Base-by-base conservation (phyloP, 2,329 filamentous ascomycete species). In the Penicillium sp. region DNA sequence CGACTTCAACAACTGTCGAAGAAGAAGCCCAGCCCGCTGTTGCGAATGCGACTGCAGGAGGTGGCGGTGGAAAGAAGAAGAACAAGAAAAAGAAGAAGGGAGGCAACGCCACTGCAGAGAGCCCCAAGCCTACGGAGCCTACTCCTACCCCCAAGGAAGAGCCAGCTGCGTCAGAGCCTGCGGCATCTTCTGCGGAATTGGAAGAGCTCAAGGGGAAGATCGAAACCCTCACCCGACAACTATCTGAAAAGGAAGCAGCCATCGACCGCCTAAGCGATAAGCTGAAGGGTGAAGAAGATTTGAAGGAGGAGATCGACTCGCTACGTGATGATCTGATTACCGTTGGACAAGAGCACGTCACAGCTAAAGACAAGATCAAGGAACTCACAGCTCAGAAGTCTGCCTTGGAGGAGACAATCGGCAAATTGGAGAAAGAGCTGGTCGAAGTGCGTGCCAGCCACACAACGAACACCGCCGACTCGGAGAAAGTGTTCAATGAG, bases 1-100 rank as follows among this genome's bases (percentile, higher is more conserved):
- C 53, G 28, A 31, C 8, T 13, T 10, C 42, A 28, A 7, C 48
- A 49, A 45, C 55, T 6, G 57, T 57, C 8, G 68, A 62, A 38
- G 51, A 60, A n/a, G 54, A 66, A 39, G 51, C 42, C 9, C 65
- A 64, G 48, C 44, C 59, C 21, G 42, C 58, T 16, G 52, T 52
- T 34, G 39, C 60, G 1, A 24, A 60, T 15, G 49, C 50, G 3
- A 53, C 63, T 16, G 61, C 63, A 28, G 46, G 61, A 15, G 67
- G 73, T 13, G 71, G 66, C 13, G 71, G 4, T 28, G 41, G 76
- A 10, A 75, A 75, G 53, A 93, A 91, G 74, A 95, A 90, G 73
- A 95, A 91, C 59, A 89, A 89, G 69, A 95, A 93, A 78, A 96
- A 95, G 81, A 88, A 86, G 73, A 93, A 92, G 77, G 84, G 83